Base-by-base conservation (phyloP, 306 rosid species). In the Psophocarpus tetragonolobus region DNA sequence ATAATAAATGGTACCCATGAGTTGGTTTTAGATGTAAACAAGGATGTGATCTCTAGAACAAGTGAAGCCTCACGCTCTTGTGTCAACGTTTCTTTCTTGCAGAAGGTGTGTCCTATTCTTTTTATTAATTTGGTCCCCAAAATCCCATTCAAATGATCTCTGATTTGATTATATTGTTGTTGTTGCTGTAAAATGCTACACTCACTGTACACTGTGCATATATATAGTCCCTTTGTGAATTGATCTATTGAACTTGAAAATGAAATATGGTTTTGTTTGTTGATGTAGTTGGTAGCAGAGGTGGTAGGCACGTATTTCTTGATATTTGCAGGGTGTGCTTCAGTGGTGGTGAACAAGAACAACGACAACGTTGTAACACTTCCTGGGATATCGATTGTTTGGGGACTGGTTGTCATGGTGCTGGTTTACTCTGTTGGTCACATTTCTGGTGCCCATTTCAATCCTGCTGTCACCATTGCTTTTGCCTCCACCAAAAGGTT, bases 381-480 rank as follows among this genome's bases (percentile, higher is more conserved):
- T 53, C 97, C 97, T 0, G 97, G 97, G 51, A 81, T 91, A 21
- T 17, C 93, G n/a, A 85, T 90, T 6, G 78, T 65, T 26, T 95
- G 99, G 98, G 99, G 99, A 6, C 71, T 95, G 10, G 88, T 17
- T 23, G 99, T 91, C 11, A 86, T 71, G 87, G 97, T 89, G 3
- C 70, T 91, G 76, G 68, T 92, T 56, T 94, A 92, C 74, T 86
- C 97, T 2, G 87, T 92, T 12, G 97, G 97, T 12, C 98, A 94
- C 29, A 92, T 94, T 70, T 94, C 97, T 1, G 97, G 98, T 68
- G 97, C 97, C 36, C 97, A 95, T 83, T 92, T 95, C 42, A 92
- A 92, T 23, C 99, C 97, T 1, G 96, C 99, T 0, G 94, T 95
- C 81, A 95, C 98, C 24, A 78, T 92, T 50, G 97, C 97, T 39